A percentile compares a stretch with the other conserved stretches of the same genome.
Evolutionary conservation across 2,329 filamentous ascomycete species (phyloP).

Genomic region (Diaporthe vexans): DNA sequence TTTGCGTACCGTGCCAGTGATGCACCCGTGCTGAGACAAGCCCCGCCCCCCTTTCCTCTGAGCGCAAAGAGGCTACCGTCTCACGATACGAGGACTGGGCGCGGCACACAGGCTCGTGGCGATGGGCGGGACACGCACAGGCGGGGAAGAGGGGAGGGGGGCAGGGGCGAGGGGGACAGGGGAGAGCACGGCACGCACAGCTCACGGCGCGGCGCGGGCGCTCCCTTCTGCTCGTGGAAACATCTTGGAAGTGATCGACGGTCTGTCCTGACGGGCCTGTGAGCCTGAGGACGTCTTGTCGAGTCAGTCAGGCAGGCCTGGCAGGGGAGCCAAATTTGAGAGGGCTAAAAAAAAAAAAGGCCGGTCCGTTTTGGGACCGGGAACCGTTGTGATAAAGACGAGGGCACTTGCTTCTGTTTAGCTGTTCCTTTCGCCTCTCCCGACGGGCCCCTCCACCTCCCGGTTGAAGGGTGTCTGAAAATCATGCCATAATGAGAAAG

Average conservation of each 20-base stretch:
- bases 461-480: slow-evolving; percentile 3
- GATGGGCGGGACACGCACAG: slow-evolving; percentile 20
- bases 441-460: neutral
- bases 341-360: slow-evolving; percentile 14
- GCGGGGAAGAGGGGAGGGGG: neutral
- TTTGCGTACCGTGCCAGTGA: neutral
- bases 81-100: slow-evolving; percentile 36
- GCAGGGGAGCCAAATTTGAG: neutral
- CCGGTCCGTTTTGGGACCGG: slow-evolving; percentile 24
- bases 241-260: slow-evolving; percentile 18
- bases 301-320: slow-evolving; percentile 5
- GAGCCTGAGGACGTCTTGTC: neutral
- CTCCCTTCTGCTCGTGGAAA: slow-evolving; percentile 10
- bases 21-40: slow-evolving; percentile 17
- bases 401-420: slow-evolving; percentile 4
- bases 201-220: slow-evolving; percentile 23
- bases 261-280: neutral
- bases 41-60: slow-evolving; percentile 11
- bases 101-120: slow-evolving; percentile 26
- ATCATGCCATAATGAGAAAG: slow-evolving; percentile 21
- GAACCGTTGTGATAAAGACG: slow-evolving; percentile 20
- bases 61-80: slow-evolving; percentile 28
- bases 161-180: neutral
- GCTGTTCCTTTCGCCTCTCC: neutral
- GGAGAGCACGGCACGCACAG: slow-evolving; percentile 10